Base-by-base conservation (phyloP, 345 rosid genomes). In the Angophora floribunda region DNA sequence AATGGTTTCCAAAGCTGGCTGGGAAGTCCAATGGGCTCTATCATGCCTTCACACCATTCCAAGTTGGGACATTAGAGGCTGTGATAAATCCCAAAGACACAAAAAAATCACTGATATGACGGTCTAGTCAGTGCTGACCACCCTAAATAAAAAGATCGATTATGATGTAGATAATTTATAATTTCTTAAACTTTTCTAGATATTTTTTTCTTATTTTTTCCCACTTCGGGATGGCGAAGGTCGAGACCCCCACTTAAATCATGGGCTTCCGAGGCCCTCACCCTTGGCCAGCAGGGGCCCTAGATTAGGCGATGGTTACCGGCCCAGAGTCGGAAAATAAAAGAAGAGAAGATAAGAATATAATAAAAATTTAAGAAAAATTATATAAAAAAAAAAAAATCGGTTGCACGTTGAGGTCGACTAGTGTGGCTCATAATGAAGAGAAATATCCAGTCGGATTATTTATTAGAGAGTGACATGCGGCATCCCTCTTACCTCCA, bases 51-150 rank as follows among this genome's bases (percentile, higher is more conserved):
- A 17, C 17, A 19, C 24, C 32, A 32, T 7, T 16, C 47, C 9
- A 70, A 9, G 47, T 70, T 17, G 47, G 80, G 80, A 70, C 47
- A 17, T 70, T 0, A 2, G 13, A 7, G 45, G 24, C 9, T 70
- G 32, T 70, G 24, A 32, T 70, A 17, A 36, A 32, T 12, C 45
- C 24, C 24, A 14, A 6, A 67, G 30, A 36, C 41, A 36, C 41
- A 36, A 36, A 36, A 36, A 3, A 63, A 13, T 63, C 0, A 63
- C n/a, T 2, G 0, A 63, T 0, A 1, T 13, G 32, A 17, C 0
- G 3, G 1, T n/a, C 36, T 14, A 14, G 2, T 8, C 9, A 63
- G 7, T 17, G 4, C 2, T 0, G 0, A 0, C 4, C 1, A 1
- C 36, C 22, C 7, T 17, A 2, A 0, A 3, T 0, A 7, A 4